These are phyloP conservation scores for Euphrasia confusa DNA, from an alignment of 257 asterid species.

Conservation along the genomic window DNA sequence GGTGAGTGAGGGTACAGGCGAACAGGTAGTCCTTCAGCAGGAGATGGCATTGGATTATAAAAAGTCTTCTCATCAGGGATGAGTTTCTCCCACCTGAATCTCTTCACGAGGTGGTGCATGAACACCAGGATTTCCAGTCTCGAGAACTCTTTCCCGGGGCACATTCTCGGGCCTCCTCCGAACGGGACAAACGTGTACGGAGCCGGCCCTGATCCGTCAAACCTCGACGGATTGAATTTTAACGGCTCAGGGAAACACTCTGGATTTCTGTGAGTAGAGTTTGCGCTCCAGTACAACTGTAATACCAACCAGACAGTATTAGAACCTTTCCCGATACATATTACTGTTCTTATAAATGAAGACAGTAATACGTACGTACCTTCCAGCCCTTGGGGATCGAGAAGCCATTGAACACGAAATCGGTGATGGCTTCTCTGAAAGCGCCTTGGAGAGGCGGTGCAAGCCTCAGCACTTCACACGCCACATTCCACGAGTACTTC, in stretches of 20 bases:
- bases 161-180: constrained; percentile 36
- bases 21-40: constrained; percentile 31
- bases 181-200: constrained; percentile 36
- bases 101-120: constrained; percentile 33
- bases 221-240: constrained; percentile 29
- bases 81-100: constrained; percentile 26
- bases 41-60: constrained; percentile 34
- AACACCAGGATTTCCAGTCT: constrained; percentile 30
- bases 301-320: not conserved
- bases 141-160: constrained; percentile 33
- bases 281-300: constrained; percentile 31
- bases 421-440: constrained; percentile 46
- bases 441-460: constrained; percentile 59
- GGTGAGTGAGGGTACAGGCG: constrained; percentile 23
- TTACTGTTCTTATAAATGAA: too few species aligned
- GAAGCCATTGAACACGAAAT: constrained; percentile 48
- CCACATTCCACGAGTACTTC: constrained; percentile 63
- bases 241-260: constrained; percentile 27
- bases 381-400: constrained; percentile 60
- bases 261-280: constrained; percentile 25
- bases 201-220: constrained; percentile 33
- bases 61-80: constrained; percentile 32
- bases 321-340: too few species aligned
- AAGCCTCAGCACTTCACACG: constrained; percentile 51
- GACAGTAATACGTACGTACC: constrained; percentile 24